These are phyloP conservation scores for Penicillium glabrum DNA, from an alignment of 2,329 filamentous ascomycete genomes.

Conservation along the genomic window DNA sequence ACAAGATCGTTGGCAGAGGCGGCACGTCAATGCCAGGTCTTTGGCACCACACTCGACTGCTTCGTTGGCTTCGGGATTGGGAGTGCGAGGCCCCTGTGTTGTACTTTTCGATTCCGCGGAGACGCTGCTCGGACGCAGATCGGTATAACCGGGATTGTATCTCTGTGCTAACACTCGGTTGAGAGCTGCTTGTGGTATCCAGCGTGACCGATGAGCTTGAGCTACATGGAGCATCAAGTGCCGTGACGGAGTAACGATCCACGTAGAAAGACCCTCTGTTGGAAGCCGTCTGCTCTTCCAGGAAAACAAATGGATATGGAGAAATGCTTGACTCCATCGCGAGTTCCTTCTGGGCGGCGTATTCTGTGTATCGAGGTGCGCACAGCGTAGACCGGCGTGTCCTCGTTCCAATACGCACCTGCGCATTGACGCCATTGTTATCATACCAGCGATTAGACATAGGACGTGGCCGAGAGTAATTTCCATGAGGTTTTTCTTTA, in stretches of 20 bases:
- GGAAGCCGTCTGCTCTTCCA: not conserved
- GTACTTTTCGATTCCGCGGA: not conserved
- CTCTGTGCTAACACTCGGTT: not conserved
- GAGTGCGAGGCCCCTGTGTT: constrained; percentile 4
- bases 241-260: constrained; percentile 9
- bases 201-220: constrained; percentile 4
- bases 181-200: constrained; percentile 3
- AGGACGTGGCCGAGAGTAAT: constrained; percentile 14
- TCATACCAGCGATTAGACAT: constrained; percentile 17
- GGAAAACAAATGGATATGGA: not conserved
- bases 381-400: constrained; percentile 23
- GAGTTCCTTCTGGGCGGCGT: constrained; percentile 5
- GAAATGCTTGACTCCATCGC: not conserved
- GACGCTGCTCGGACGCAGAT: constrained; percentile 13
- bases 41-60: constrained; percentile 17
- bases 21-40: constrained; percentile 18
- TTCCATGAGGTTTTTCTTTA: constrained; percentile 11
- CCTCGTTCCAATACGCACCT: constrained; percentile 2
- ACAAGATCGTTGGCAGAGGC: constrained; percentile 20
- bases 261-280: constrained; percentile 9
- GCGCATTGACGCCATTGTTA: constrained; percentile 7
- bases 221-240: constrained; percentile 1
- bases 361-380: constrained; percentile 24
- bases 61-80: constrained; percentile 14
- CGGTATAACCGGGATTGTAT: constrained; percentile 4